Base-by-base conservation (phyloP, 805 yeast species). In the Metschnikowia lochheadii region DNA sequence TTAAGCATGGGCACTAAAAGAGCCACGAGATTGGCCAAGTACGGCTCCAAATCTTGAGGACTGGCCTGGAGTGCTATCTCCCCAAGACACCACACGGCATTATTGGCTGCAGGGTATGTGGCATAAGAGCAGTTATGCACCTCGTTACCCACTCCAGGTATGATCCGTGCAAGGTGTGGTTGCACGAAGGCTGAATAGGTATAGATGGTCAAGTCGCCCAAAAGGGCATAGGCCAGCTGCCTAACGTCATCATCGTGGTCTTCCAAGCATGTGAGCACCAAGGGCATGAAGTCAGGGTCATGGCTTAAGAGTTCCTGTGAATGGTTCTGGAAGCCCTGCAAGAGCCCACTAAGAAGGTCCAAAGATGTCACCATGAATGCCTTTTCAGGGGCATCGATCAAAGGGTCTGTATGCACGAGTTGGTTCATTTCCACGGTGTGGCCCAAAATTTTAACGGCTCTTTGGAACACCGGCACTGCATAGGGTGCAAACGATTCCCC, bases 1-100 rank as follows among this genome's bases (percentile, higher is more conserved):
- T 78, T 74, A 43, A 88, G 64, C n/a, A 85, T 75, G 6, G 84
- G 82, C 14, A 85, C 79, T 49, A 88, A 66, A 20, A 83, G 66
- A 40, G 72, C 75, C 53, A 83, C 72, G 55, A 86, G 66, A 53
- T 81, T 82, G 36, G 65, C 68, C 41, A 84, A 64, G 60, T 78
- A 85, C 14, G 82, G 83, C 40, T 69, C 69, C 54, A 84, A 58
- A 37, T 75, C 73, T 1, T 74, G 71, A 18, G 66, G 66, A 2
- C 77, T 64, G 14, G 80, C 61, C 49, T 87, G 79, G 61, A 90
- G 73, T 3, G 89, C 77, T 31, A 94, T 81, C 65, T 94, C 96
- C 40, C 99, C 98, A 13, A 87, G 70, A 1, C 96, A 81, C 99
- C 99, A 94, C 45, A 89, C 83, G 1, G 98, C 94, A 66, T 94